phyloP scores from a whole-genome alignment of 176 grass and related monocot species.

The Cocos nucifera region DNA sequence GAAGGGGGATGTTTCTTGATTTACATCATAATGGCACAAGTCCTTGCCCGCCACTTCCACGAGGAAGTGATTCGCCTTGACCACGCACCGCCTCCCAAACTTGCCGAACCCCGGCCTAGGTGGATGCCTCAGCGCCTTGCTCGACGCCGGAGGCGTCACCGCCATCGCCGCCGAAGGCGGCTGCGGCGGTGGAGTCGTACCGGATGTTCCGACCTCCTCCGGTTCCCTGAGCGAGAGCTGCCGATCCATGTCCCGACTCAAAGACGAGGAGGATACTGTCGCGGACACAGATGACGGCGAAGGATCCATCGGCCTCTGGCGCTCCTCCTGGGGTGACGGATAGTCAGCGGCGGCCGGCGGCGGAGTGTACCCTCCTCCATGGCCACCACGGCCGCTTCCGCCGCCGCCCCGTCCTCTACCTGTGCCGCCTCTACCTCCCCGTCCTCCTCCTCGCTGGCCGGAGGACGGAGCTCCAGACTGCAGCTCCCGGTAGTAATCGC shows the following conservation, averaged over 20 bases:
- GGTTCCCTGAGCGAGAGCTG: constrained; percentile 43
- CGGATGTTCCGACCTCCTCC: constrained; percentile 6
- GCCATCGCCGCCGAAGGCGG: background rate
- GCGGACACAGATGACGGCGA: background rate
- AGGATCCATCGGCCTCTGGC: background rate
- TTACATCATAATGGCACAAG: constrained; percentile 77
- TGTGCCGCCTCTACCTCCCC: too few relatives aligned
- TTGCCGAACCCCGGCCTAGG: constrained; percentile 24
- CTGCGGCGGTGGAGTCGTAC: background rate
- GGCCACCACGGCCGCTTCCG: too few relatives aligned
- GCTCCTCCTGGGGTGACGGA: too few relatives aligned
- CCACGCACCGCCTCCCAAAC: constrained; percentile 26
- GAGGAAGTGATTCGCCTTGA: constrained; percentile 76
- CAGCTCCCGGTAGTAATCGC: too few relatives aligned
- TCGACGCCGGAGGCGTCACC: constrained; percentile 37
- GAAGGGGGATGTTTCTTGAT: background rate
- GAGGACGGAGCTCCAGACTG: too few relatives aligned
- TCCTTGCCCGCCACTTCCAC: constrained; percentile 49
- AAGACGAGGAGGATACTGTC: background rate
- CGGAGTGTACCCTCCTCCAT: too few relatives aligned
- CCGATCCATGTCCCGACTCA: constrained; percentile 36
- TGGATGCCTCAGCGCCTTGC: constrained; percentile 30
- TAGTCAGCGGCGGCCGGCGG: too few relatives aligned
- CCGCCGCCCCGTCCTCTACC: too few relatives aligned
- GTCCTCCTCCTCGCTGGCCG: too few relatives aligned